Percentiles rank a stretch among this genome's conserved stretches.
These are phyloP conservation scores for Fomitopsis pulvina DNA, from an alignment of 768 basidiomycete species.

Conservation along the genomic window DNA sequence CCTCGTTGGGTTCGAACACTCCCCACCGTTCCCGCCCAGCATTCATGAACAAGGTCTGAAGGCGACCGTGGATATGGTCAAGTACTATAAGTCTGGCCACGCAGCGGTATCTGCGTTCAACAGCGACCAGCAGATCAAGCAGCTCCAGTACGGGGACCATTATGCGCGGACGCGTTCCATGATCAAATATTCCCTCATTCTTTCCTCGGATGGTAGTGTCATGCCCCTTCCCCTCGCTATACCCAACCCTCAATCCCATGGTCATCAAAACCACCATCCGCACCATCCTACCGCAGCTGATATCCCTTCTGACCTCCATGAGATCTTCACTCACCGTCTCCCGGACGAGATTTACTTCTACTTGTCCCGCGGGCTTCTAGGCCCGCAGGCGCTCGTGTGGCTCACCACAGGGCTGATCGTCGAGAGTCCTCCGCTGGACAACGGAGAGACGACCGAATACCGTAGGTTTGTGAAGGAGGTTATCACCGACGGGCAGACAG, in stretches of 20 bases:
- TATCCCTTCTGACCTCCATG: constrained; percentile 85
- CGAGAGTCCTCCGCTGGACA: constrained; percentile 86
- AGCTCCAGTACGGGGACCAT: constrained; percentile 72
- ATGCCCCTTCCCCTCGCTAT: constrained; percentile 74
- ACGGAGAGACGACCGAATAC: constrained; percentile 94
- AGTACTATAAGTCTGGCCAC: constrained; percentile 86
- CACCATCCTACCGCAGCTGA: constrained; percentile 79
- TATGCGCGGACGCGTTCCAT: constrained; percentile 88
- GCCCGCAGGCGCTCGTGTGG: constrained; percentile 91
- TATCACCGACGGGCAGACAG: constrained; percentile 90
- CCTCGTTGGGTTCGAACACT: constrained; percentile 83
- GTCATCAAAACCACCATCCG: constrained; percentile 42
- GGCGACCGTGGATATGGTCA: constrained; percentile 86
- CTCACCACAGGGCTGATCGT: constrained; percentile 81
- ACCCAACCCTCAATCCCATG: constrained; percentile 40
- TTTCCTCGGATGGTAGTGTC: constrained; percentile 81
- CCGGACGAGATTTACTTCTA: constrained; percentile 98
- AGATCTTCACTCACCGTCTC: constrained; percentile 89
- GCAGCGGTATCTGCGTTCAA: constrained; percentile 70
- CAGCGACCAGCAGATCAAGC: constrained; percentile 80
- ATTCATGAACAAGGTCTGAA: constrained; percentile 77
- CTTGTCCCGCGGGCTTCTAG: constrained; percentile 85
- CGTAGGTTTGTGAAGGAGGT: constrained; percentile 93
- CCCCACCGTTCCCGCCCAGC: constrained; percentile 75
- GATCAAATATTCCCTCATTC: constrained; percentile 86